Percentiles rank a stretch among this genome's conserved stretches.
phyloP scores from a whole-genome alignment of 1,139 yeast genomes.

The Petasospora fabianii region DNA sequence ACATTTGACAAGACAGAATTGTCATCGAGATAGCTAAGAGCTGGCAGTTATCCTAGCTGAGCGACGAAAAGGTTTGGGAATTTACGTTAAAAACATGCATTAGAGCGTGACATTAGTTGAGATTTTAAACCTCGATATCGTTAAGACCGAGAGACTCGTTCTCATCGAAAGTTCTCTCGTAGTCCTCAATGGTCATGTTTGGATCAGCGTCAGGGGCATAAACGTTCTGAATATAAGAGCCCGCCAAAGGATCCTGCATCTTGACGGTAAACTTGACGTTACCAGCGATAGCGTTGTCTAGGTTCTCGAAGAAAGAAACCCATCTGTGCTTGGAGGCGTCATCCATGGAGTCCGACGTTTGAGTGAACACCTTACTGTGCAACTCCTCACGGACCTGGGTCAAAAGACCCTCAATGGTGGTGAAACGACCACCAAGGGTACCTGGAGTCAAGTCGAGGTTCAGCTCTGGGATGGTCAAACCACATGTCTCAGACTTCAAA shows the following conservation, averaged over 20 bases:
- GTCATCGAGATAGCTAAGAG: too few relatives aligned
- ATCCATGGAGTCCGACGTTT: constrained; percentile 91
- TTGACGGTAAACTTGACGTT: constrained; percentile 75
- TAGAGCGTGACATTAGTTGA: not conserved
- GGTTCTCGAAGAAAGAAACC: constrained; percentile 69
- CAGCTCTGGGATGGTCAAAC: constrained; percentile 80
- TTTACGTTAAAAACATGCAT: not conserved
- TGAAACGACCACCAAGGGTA: constrained; percentile 96
- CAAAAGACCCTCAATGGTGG: constrained; percentile 91
- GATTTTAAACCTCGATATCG: constrained; percentile 45
- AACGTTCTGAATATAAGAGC: constrained; percentile 93
- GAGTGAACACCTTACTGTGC: constrained; percentile 77
- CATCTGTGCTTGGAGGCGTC: constrained; percentile 71
- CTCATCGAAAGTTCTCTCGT: constrained; percentile 80
- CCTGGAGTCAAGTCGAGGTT: constrained; percentile 92
- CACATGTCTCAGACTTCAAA: constrained; percentile 91
- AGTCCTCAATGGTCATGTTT: constrained; percentile 86
- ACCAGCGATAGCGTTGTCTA: constrained; percentile 83
- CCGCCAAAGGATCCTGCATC: constrained; percentile 93
- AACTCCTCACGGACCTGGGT: constrained; percentile 88
- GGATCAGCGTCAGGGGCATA: constrained; percentile 99
- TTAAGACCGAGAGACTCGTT: constrained; percentile 89
- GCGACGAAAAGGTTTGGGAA: too few relatives aligned
- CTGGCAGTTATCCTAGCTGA: too few relatives aligned
- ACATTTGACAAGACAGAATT: too few relatives aligned